Evolutionary conservation across 176 grass and related monocot genomes (phyloP), one percentile per base, ranked within the genome.

Genomic region (Zizania latifolia): DNA sequence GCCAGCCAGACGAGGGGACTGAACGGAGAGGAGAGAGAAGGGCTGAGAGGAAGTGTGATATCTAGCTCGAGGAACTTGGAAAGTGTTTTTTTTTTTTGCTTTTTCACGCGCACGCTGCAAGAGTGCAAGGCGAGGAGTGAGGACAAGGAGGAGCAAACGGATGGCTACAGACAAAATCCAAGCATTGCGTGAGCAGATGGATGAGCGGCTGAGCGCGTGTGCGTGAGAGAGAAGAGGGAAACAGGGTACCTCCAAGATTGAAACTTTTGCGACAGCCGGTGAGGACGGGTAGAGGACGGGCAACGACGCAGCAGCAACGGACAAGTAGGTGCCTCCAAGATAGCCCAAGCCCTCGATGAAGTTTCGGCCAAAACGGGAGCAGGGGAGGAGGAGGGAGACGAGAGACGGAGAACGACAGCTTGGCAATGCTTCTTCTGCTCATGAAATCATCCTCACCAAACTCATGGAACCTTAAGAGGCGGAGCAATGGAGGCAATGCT

Each of bases 281-380:
- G 67, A 71, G 50, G 36, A 58, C 24, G 71, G 10, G 6, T 36
- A 28, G 60, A 16, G 40, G 38, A 50, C 36, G 35, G 35, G 43
- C 19, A 31, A 17, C 35, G 30, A 15, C 51, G 68, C 68, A 65
- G 68, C 68, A 65, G 32, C 59, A 50, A 30, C 56, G 80, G 86
- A 88, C 86, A 83, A 61, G 62, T 62, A 75, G 70, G 64, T 74
- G 70, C 27, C 15, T 79, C 86, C 86, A n/a, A n/a, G n/a, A n/a
- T n/a, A n/a, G n/a, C n/a, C n/a, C n/a, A 88, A 88, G 54, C 26
- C 69, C 59, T 0, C 35, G 24, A 14, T 43, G 62, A 72, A 23
- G 44, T 3, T 39, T 66, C 58, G 58, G 80, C 40, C 16, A 46
- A 46, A 0, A 69, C 73, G 58, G 72, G 13, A 73, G 57, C 38